Percentiles rank a stretch among this genome's conserved stretches.
Evolutionary conservation across 139 green algal species (phyloP).

Genomic region (Diplosphaera chodatii): DNA sequence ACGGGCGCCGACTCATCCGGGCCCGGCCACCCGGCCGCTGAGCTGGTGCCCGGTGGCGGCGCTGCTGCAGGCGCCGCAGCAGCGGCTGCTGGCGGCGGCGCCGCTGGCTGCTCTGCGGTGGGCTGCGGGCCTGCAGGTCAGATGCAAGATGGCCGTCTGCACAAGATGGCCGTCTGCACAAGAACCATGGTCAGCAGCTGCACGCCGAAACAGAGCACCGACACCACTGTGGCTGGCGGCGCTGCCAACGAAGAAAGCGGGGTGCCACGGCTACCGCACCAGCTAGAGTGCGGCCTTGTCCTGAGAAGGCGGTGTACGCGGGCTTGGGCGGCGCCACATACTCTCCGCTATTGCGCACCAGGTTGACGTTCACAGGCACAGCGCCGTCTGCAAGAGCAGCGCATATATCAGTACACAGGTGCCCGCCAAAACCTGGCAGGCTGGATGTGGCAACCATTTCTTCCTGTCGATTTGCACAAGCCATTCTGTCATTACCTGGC

Average conservation of each 20-base stretch:
- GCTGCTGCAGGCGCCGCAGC: constrained; percentile 3
- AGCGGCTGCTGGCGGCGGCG: not conserved
- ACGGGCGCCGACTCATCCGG: constrained; percentile 60
- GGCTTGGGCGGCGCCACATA: constrained; percentile 53
- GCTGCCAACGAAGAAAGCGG: not conserved
- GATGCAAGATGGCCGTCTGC: not conserved
- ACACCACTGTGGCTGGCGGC: too few relatives aligned
- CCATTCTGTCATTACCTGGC: constrained; percentile 21
- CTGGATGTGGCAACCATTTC: too few relatives aligned
- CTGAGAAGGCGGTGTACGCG: constrained; percentile 59
- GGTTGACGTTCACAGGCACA: constrained; percentile 66
- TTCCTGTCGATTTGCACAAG: too few relatives aligned
- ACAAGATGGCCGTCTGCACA: too few relatives aligned
- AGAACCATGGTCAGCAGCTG: not conserved
- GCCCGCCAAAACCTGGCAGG: too few relatives aligned
- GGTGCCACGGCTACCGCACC: constrained; percentile 1
- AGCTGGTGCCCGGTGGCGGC: not conserved
- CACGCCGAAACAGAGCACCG: not conserved
- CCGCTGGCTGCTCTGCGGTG: constrained; percentile 10
- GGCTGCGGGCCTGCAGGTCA: not conserved
- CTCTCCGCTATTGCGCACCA: constrained; percentile 68
- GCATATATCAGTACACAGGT: too few relatives aligned
- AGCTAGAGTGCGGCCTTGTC: constrained; percentile 50
- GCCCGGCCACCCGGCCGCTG: constrained; percentile 50
- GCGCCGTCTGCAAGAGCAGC: too few relatives aligned